Percentiles rank a stretch among this genome's conserved stretches.
Evolutionary conservation across 805 yeast genomes (phyloP).

Genomic region (Candida takata): DNA sequence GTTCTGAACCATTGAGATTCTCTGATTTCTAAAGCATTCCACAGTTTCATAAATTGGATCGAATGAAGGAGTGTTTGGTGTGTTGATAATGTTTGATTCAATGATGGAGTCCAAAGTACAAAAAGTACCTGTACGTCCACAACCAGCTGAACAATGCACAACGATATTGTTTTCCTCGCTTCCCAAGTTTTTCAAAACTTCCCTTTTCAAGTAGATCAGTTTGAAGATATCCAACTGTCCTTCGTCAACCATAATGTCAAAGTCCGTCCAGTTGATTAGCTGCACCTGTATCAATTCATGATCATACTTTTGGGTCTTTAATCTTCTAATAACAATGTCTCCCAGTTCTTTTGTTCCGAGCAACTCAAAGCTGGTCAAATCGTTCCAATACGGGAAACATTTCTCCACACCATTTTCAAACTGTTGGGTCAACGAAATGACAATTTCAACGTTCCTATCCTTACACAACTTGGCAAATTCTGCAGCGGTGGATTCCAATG

Average conservation of each 20-base stretch:
- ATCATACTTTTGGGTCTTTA: slow-evolving; percentile 22
- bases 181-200: slow-evolving; percentile 28
- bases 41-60: slow-evolving; percentile 48
- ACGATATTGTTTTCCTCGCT: slow-evolving; percentile 32
- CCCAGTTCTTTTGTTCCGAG: slow-evolving; percentile 13
- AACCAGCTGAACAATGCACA: slow-evolving; percentile 95
- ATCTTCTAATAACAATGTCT: slow-evolving; percentile 33
- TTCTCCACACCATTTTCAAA: slow-evolving; percentile 72
- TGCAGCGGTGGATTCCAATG: slow-evolving; percentile 60
- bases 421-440: slow-evolving; percentile 71
- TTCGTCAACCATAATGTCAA: slow-evolving; percentile 44
- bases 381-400: slow-evolving; percentile 81
- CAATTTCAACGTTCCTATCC: slow-evolving; percentile 55
- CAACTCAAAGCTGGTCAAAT: slow-evolving; percentile 32
- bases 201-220: slow-evolving; percentile 40
- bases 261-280: slow-evolving; percentile 77
- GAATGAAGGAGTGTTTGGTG: slow-evolving; percentile 21
- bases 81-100: slow-evolving; percentile 5
- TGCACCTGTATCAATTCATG: slow-evolving; percentile 69
- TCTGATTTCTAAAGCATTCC: slow-evolving; percentile 60
- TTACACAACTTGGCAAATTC: slow-evolving; percentile 82
- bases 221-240: slow-evolving; percentile 52
- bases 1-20: slow-evolving; percentile 81
- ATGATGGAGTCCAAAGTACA: slow-evolving; percentile 61
- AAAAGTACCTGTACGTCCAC: slow-evolving; percentile 92